These are phyloP conservation scores for Chaetoceros tenuissimus DNA, from an alignment of 108 stramenopile genomes.

Conservation along the genomic window DNA sequence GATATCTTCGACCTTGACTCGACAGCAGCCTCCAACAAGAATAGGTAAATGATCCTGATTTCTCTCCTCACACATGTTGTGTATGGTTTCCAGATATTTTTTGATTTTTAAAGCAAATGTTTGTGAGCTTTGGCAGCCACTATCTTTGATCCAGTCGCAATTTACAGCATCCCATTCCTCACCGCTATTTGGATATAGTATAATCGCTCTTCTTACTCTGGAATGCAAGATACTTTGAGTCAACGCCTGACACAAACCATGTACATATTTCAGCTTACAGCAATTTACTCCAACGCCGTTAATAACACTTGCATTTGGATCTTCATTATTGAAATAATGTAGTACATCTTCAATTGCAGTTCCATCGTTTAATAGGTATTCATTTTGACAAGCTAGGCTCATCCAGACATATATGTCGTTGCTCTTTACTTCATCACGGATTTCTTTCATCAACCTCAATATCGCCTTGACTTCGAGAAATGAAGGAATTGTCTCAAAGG, in stretches of 20 bases:
- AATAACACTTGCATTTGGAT: slow-evolving; percentile 17
- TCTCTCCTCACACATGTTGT: slow-evolving; percentile 8
- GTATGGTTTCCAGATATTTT: slow-evolving; percentile 16
- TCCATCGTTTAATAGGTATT: slow-evolving; percentile 41
- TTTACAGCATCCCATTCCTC: slow-evolving; percentile 50
- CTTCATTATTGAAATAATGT: slow-evolving; percentile 14
- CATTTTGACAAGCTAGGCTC: slow-evolving; percentile 44
- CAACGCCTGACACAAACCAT: neutral
- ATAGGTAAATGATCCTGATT: slow-evolving; percentile 3
- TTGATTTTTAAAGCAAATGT: slow-evolving; percentile 25
- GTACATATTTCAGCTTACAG: slow-evolving; percentile 19
- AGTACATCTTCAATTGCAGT: slow-evolving; percentile 27
- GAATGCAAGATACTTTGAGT: neutral
- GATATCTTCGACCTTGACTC: slow-evolving; percentile 41
- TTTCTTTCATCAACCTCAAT: slow-evolving; percentile 6
- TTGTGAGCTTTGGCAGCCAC: slow-evolving; percentile 25
- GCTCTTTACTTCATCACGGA: neutral
- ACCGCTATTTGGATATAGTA: slow-evolving; percentile 53
- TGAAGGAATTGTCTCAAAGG: slow-evolving; percentile 50
- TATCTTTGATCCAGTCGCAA: slow-evolving; percentile 31
- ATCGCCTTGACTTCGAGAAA: slow-evolving; percentile 20
- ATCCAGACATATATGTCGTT: slow-evolving; percentile 25
- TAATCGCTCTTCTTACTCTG: slow-evolving; percentile 21
- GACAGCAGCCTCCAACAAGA: slow-evolving; percentile 53
- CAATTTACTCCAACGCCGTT: slow-evolving; percentile 48